phyloP scores from a whole-genome alignment of 495 filamentous ascomycete species.

The Hypoxylon rickii region DNA sequence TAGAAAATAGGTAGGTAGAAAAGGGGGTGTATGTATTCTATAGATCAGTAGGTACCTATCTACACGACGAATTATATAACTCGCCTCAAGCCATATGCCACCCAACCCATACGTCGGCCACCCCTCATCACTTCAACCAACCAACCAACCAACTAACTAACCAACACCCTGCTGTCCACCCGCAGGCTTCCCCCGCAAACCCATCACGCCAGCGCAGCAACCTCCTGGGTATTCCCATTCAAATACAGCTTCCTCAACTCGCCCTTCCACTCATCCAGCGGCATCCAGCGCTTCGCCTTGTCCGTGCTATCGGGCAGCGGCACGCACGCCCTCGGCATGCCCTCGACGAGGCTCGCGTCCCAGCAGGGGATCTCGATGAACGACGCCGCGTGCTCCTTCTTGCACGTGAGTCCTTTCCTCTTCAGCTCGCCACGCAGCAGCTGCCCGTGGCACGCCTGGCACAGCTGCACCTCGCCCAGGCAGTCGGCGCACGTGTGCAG shows the following conservation, averaged over 20 bases:
- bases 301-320: conserved; percentile 20
- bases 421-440: conserved; percentile 36
- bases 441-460: conserved; percentile 37
- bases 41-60: too few relatives aligned
- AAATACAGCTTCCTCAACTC: conserved; percentile 36
- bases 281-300: conserved; percentile 38
- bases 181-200: too few relatives aligned
- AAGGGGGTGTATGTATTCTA: too few relatives aligned
- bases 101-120: too few relatives aligned
- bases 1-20: too few relatives aligned
- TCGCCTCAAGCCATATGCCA: too few relatives aligned
- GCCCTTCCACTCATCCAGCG: conserved; percentile 45
- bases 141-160: too few relatives aligned
- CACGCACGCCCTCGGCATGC: conserved; percentile 32
- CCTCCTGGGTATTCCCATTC: too few relatives aligned
- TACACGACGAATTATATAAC: too few relatives aligned
- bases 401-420: conserved; percentile 37
- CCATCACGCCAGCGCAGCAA: too few relatives aligned
- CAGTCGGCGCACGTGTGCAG: conserved; percentile 34
- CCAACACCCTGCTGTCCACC: too few relatives aligned
- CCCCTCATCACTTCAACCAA: too few relatives aligned
- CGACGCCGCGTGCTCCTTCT: conserved; percentile 37
- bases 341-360: conserved; percentile 38
- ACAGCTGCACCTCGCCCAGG: conserved; percentile 19
- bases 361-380: conserved; percentile 44